Conservation (phyloP, 78 protist genomes). For the Dictyostelium intermedium region DNA sequence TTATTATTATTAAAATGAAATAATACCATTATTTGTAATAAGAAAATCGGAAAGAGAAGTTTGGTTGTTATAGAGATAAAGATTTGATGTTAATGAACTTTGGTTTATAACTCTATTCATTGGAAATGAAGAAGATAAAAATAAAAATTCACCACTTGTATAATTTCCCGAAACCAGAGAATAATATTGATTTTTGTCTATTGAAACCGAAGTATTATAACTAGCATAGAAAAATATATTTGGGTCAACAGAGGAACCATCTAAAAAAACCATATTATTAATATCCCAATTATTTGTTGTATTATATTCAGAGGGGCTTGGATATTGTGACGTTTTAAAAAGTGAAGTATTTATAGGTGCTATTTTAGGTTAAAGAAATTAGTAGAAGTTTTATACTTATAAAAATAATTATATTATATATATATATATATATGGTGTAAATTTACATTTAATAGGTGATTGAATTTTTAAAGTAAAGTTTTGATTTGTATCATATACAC, state of each 20-base stretch:
- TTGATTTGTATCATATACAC: background rate
- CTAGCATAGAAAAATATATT: background rate
- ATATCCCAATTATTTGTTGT: background rate
- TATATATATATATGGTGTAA: too few relatives aligned
- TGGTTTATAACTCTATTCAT: background rate
- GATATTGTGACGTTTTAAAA: background rate
- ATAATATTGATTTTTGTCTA: background rate
- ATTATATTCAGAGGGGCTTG: background rate
- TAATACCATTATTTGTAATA: background rate
- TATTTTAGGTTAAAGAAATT: too few relatives aligned
- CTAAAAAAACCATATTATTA: background rate
- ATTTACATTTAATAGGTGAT: background rate
- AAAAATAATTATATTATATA: too few relatives aligned
- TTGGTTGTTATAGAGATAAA: background rate
- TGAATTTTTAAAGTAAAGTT: background rate
- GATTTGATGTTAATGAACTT: background rate
- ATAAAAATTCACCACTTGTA: background rate
- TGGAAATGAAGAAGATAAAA: background rate
- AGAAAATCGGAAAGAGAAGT: too few relatives aligned
- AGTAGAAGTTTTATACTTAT: too few relatives aligned
- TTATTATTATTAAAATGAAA: too few relatives aligned
- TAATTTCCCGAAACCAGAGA: background rate
- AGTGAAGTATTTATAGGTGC: background rate
- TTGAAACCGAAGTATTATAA: background rate
- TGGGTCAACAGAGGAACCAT: background rate